A percentile compares a stretch with the other conserved stretches of the same genome.
Evolutionary conservation across 1,139 yeast genomes (phyloP).

Genomic region (Kodamaea plutei): DNA sequence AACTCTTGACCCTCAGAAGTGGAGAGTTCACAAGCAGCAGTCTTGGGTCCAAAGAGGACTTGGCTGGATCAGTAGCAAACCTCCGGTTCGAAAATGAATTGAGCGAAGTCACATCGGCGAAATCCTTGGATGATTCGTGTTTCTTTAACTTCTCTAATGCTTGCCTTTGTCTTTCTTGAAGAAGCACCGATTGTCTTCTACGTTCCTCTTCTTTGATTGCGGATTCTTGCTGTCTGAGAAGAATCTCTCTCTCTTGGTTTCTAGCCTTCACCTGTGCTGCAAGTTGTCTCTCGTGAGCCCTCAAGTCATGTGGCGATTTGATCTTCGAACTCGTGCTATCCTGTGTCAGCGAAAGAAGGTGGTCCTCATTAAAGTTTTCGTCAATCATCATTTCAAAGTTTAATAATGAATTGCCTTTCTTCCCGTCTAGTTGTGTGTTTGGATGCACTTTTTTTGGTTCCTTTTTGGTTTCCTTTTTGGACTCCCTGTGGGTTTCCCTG

Average conservation of each 20-base stretch:
- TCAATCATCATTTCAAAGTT: conserved; percentile 29
- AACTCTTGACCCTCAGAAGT: conserved; percentile 36
- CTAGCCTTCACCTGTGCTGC: conserved; percentile 28
- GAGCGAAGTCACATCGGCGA: conserved; percentile 13
- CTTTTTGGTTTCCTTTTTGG: no score
- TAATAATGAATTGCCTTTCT: conserved; percentile 20
- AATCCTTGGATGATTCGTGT: conserved; percentile 27
- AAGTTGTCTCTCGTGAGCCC: conserved; percentile 27
- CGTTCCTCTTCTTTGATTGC: conserved; percentile 13
- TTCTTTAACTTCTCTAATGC: conserved; percentile 29
- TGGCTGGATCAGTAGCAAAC: conserved; percentile 17
- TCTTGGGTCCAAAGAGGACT: conserved; percentile 39
- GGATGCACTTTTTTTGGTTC: conserved; percentile 4
- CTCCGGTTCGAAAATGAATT: conserved; percentile 11
- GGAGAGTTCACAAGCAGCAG: conserved; percentile 18
- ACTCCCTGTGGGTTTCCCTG: no score
- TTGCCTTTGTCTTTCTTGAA: conserved; percentile 28
- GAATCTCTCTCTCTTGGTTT: conserved; percentile 28
- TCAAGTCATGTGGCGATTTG: conserved; percentile 12
- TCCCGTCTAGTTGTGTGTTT: conserved; percentile 8
- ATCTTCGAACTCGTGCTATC: conserved; percentile 2
- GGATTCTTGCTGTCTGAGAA: conserved; percentile 15
- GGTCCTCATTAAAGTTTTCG: conserved; percentile 14
- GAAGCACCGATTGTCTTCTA: conserved; percentile 19
- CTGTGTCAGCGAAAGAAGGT: conserved; percentile 3